Evolutionary conservation across 768 basidiomycete genomes (phyloP), one percentile per base, ranked within the genome.

Genomic region (Austroboletus eburneus): DNA sequence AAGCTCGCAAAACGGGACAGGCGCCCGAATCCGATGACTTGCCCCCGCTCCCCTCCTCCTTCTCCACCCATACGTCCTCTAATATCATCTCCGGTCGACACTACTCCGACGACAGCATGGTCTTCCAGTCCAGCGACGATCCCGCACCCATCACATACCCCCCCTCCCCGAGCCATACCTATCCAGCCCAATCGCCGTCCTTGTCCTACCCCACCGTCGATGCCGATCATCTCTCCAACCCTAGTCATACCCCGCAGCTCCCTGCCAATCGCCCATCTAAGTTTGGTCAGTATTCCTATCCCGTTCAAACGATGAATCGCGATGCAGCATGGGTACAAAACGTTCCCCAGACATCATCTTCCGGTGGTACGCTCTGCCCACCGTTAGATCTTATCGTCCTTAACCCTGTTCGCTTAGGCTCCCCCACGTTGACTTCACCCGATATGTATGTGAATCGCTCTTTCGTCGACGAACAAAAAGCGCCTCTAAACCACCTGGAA

Each of bases 1-100:
- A 83, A 51, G 69, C 80, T 32, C 77, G 76, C 63, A 85, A 83
- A 68, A 65, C 73, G 34, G 74, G 74, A 51, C 73, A 79, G 51
- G 70, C 66, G 47, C 67, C 72, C 46, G 78, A 78, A 20, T 58
- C 70, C 18, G 80, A 80, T 35, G 80, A 82, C 57, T 64, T 76
- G 24, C 72, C 75, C 0, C 69, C 76, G 9, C 63, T 76, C 40
- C 74, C 79, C 33, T 65, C 80, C 45, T 66, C 73, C 17, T 69
- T 72, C 50, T 45, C 65, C 47, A 17, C 67, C 17, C 63, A 73
- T 39, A 43, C 70, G 16, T 59, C 72, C 12, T 49, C 64, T 13
- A 58, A 51, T 44, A 47, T 53, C 42, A 57, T 70, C 25, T 55
- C 64, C 40, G 62, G 64, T 32, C 73, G 73, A 43, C 69, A 59